phyloP scores from a whole-genome alignment of 1,284 basidiomycete genomes.

The Trichosporon ovoides region DNA sequence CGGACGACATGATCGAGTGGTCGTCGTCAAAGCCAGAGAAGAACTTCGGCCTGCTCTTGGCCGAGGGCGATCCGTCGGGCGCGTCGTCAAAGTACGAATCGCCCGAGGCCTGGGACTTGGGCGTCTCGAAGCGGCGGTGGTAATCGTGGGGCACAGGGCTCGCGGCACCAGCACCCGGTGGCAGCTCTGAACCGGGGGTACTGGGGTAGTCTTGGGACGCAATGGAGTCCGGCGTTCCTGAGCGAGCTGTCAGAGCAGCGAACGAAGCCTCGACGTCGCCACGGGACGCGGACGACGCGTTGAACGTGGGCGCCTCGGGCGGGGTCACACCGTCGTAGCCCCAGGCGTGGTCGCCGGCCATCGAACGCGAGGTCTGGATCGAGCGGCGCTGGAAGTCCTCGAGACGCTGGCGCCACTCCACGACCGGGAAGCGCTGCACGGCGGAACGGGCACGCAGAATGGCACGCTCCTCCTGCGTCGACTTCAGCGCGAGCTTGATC shows the following conservation, averaged over 20 bases:
- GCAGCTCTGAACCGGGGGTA: slow-evolving; percentile 16
- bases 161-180: slow-evolving; percentile 7
- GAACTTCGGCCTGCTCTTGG: slow-evolving; percentile 48
- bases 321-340: slow-evolving; percentile 18
- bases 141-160: slow-evolving; percentile 21
- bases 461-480: slow-evolving; percentile 80
- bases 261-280: slow-evolving; percentile 34
- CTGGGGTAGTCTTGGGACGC: slow-evolving; percentile 27
- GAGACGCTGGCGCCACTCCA: slow-evolving; percentile 89
- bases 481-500: slow-evolving; percentile 85
- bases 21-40: slow-evolving; percentile 57
- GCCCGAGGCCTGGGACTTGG: slow-evolving; percentile 34
- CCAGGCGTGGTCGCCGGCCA: slow-evolving; percentile 71
- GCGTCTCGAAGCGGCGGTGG: slow-evolving; percentile 43
- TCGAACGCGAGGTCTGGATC: slow-evolving; percentile 63
- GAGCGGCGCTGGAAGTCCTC: slow-evolving; percentile 88
- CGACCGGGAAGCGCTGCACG: slow-evolving; percentile 88
- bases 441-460: slow-evolving; percentile 85
- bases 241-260: slow-evolving; percentile 12
- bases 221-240: neutral
- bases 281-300: neutral
- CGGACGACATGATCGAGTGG: slow-evolving; percentile 47
- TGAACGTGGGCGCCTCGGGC: neutral
- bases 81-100: slow-evolving; percentile 4
- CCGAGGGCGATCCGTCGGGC: slow-evolving; percentile 10